These are phyloP conservation scores for Mallotus japonicus DNA, from an alignment of 441 rosid genomes.

Conservation along the genomic window DNA sequence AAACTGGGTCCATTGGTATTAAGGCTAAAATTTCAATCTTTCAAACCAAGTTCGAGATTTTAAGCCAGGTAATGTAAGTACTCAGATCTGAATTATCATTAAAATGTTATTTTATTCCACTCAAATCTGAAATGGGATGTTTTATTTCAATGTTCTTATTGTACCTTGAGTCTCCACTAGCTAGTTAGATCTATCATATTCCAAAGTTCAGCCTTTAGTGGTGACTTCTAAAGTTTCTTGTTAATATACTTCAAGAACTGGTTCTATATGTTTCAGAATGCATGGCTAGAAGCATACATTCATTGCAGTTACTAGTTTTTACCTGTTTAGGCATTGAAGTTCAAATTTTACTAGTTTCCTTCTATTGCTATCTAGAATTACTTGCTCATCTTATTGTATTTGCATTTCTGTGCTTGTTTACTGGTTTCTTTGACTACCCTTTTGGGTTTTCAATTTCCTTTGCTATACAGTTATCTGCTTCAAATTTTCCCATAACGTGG, in stretches of 20 bases:
- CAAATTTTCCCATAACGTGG: not conserved
- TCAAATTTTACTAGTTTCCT: conserved; percentile 1
- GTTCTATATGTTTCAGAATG: conserved; percentile 23
- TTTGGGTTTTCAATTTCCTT: conserved; percentile 6
- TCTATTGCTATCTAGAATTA: conserved; percentile 1
- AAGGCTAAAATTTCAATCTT: conserved; percentile 28
- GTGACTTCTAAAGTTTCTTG: conserved; percentile 11
- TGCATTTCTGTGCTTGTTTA: conserved; percentile 10
- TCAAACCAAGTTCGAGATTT: conserved; percentile 31
- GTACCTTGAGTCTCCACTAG: conserved; percentile 9
- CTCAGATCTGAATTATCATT: conserved; percentile 62
- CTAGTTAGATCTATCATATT: conserved; percentile 42
- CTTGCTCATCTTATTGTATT: conserved; percentile 15
- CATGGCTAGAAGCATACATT: conserved; percentile 12
- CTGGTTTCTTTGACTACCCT: not conserved
- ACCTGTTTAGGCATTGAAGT: conserved; percentile 15
- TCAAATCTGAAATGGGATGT: conserved; percentile 36
- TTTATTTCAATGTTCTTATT: conserved; percentile 20
- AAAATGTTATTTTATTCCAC: conserved; percentile 36
- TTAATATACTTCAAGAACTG: conserved; percentile 23
- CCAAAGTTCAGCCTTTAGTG: conserved; percentile 22
- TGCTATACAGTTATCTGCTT: not conserved
- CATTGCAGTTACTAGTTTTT: conserved; percentile 4
- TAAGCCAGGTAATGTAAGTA: conserved; percentile 58
- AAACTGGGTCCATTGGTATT: conserved; percentile 34